These are phyloP conservation scores for Trichophyton benhamiae DNA, from an alignment of 2,329 filamentous ascomycete species.

Conservation along the genomic window DNA sequence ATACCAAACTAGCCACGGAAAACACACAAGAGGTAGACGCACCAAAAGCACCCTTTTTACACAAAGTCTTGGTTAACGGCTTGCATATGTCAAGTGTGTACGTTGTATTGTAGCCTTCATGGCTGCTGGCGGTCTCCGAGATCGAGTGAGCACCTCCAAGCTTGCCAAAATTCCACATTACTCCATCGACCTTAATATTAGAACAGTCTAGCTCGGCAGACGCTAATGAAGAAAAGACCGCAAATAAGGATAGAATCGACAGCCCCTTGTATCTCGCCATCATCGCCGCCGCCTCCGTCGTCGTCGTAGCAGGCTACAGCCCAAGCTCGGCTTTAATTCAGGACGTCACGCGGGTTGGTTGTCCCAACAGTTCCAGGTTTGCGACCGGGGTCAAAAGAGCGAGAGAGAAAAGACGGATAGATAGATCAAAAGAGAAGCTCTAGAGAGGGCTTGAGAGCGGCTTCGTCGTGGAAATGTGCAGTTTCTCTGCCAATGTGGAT, in stretches of 20 bases:
- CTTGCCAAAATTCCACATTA: conserved; percentile 20
- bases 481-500: neutral
- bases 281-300: neutral
- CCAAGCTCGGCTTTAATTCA: neutral
- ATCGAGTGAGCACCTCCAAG: conserved; percentile 19
- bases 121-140: conserved; percentile 10
- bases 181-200: conserved; percentile 18
- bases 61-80: conserved; percentile 43
- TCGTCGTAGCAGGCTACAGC: neutral
- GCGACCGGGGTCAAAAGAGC: neutral
- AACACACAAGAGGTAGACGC: neutral
- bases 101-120: conserved; percentile 51
- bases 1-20: neutral
- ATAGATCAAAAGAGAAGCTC: neutral
- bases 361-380: neutral
- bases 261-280: neutral
- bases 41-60: conserved; percentile 13
- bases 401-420: neutral
- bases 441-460: neutral
- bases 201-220: conserved; percentile 17
- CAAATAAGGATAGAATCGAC: conserved; percentile 12
- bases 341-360: neutral
- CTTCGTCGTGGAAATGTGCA: neutral
- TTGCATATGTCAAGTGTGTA: conserved; percentile 71
- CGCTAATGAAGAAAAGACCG: conserved; percentile 12